phyloP scores from a whole-genome alignment of 148 eudicot species.

The Suaeda aralocaspica region DNA sequence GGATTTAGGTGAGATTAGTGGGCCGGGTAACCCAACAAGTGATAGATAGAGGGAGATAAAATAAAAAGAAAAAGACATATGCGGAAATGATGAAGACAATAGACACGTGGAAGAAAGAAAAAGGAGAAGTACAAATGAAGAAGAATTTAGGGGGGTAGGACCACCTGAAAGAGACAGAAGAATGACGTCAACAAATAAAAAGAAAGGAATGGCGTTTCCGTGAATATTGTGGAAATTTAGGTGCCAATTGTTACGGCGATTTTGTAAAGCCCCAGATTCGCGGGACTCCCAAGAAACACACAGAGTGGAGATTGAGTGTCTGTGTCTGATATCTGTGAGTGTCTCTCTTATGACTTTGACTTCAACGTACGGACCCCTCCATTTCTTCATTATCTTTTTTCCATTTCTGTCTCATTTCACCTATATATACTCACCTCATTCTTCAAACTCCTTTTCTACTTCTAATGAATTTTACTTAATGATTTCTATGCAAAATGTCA shows the following conservation, averaged over 20 bases:
- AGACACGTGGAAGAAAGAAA: slow-evolving; percentile 5
- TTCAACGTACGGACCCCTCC: not conserved
- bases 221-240: not conserved
- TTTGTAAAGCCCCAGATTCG: not conserved
- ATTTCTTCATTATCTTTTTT: not conserved
- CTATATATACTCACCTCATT: too few species aligned
- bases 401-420: not conserved
- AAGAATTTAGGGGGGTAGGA: not conserved
- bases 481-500: too few species aligned
- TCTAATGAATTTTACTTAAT: too few species aligned
- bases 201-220: not conserved
- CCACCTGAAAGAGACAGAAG: not conserved
- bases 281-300: not conserved
- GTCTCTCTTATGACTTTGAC: not conserved
- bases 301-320: too few species aligned
- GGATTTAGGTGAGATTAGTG: not conserved
- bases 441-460: too few species aligned
- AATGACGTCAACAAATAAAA: not conserved
- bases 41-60: not conserved
- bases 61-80: not conserved
- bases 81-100: too few species aligned
- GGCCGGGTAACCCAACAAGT: too few species aligned
- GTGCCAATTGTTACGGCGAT: not conserved
- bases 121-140: not conserved
- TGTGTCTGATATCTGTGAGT: too few species aligned